A percentile compares a stretch with the other conserved stretches of the same genome.
Evolutionary conservation across 345 rosid species (phyloP).

Genomic region (Leavenworthia alabamica): DNA sequence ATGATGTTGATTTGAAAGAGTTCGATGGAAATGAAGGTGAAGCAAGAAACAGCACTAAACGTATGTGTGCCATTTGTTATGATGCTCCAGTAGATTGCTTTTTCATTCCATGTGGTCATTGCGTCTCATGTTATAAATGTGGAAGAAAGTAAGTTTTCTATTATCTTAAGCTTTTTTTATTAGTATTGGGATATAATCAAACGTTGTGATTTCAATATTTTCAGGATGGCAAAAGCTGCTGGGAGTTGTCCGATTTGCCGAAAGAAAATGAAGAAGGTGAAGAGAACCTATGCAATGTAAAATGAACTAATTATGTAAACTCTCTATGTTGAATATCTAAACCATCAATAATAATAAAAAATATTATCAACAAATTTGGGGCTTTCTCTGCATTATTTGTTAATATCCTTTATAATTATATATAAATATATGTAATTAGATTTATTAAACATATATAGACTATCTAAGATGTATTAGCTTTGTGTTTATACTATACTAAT

Average conservation of each 20-base stretch:
- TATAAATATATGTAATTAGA: too few relatives aligned
- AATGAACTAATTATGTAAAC: too few relatives aligned
- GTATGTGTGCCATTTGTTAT: conserved; percentile 82
- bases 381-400: too few relatives aligned
- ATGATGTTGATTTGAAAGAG: conserved; percentile 51
- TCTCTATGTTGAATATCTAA: too few relatives aligned
- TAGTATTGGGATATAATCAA: not conserved
- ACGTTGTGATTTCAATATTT: conserved; percentile 1
- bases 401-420: too few relatives aligned
- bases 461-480: too few relatives aligned
- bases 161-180: too few relatives aligned
- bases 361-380: too few relatives aligned
- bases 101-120: conserved; percentile 90
- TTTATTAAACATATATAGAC: too few relatives aligned
- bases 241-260: conserved; percentile 70
- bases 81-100: conserved; percentile 87
- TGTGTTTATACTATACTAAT: too few relatives aligned
- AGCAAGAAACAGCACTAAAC: conserved; percentile 40
- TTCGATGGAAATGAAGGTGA: conserved; percentile 37
- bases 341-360: too few relatives aligned
- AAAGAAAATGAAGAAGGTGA: conserved; percentile 57
- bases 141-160: conserved; percentile 45
- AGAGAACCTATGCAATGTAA: conserved; percentile 44
- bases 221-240: conserved; percentile 59
- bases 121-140: conserved; percentile 73